Base-by-base conservation (phyloP, 352 stramenopile species). In the Globisporangium cystogenes region DNA sequence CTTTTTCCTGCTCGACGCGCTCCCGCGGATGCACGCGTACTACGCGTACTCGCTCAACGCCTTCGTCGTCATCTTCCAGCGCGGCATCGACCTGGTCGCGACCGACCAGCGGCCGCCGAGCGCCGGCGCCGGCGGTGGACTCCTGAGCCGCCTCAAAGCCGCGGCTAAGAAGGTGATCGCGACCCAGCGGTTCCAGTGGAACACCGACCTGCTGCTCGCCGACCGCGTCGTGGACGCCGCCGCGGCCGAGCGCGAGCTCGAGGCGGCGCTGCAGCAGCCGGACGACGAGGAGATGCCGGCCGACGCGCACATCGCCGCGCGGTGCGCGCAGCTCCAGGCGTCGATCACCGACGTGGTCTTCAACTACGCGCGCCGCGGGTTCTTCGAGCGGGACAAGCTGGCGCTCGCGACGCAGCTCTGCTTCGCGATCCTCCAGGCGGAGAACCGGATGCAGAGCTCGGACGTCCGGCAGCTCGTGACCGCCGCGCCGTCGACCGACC, bases 41-140 rank as follows among this genome's bases (percentile, higher is more conserved):
- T 98, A 98, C 59, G 93, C 97, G 50, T 98, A 97, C 59, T 97
- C 87, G 15, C 72, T 98, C 26, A 96, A 96, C 53, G 90, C 94
- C 5, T 98, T 98, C 62, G 93, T 97, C 11, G 86, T 94, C 20
- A 96, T 98, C 55, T 96, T 98, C 59, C 91, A 98, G 53, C 89
- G 95, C 23, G 95, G 88, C 44, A 98, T 98, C 35, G 93, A 98
- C 53, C 48, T 93, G 8, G 88, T 97, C 18, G 74, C 78, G 2
- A 55, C 48, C 0, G 67, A 82, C 14, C 82, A 76, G 15, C 26
- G 26, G 26, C n/a, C n/a, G n/a, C n/a, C n/a, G n/a, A n/a, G n/a
- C n/a, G n/a, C 27, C n/a, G 18, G 20, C 26, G 41, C n/a, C n/a
- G 43, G 63, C 14, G 68, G 75, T 36, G 74, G 70, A 1, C 58